These are phyloP conservation scores for Pinguiococcus pyrenoidosus DNA, from an alignment of 108 stramenopile species.

Conservation along the genomic window DNA sequence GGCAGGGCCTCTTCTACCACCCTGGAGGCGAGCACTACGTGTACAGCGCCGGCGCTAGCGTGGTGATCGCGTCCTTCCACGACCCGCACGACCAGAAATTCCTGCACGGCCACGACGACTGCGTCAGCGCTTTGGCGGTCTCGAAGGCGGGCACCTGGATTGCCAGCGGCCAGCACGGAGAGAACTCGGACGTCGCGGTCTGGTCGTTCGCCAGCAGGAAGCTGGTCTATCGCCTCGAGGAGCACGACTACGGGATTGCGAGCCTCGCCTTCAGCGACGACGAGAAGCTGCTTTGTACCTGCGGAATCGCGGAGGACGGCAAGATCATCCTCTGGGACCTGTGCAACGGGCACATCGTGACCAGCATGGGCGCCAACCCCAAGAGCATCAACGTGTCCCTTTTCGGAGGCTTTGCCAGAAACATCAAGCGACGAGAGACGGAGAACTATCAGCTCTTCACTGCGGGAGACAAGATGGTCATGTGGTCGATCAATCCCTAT, in stretches of 20 bases:
- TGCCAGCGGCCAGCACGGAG: slow-evolving; percentile 38
- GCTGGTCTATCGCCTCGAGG: slow-evolving; percentile 29
- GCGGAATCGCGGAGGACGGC: slow-evolving; percentile 29
- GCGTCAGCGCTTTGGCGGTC: slow-evolving; percentile 13
- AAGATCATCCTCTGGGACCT: slow-evolving; percentile 45
- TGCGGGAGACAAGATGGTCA: slow-evolving; percentile 27
- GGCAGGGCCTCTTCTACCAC: slow-evolving; percentile 23
- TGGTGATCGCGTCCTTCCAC: slow-evolving; percentile 34
- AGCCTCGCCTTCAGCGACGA: slow-evolving; percentile 39
- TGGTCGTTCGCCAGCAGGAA: slow-evolving; percentile 31
- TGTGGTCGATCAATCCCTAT: slow-evolving; percentile 47
- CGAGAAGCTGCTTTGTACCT: slow-evolving; percentile 30
- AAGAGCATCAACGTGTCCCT: too few relatives aligned
- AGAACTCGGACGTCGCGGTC: slow-evolving; percentile 32
- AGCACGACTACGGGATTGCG: slow-evolving; percentile 44
- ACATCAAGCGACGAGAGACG: slow-evolving; percentile 47
- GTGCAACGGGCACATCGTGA: slow-evolving; percentile 35
- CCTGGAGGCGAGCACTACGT: slow-evolving; percentile 34
- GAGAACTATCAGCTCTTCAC: slow-evolving; percentile 35
- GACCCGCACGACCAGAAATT: slow-evolving; percentile 40
- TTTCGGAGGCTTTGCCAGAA: slow-evolving; percentile 31
- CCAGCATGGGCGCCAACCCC: slow-evolving; percentile 13
- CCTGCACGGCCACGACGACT: slow-evolving; percentile 30
- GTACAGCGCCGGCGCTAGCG: slow-evolving; percentile 25
- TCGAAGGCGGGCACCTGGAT: slow-evolving; percentile 11